Conservation (phyloP, 2,329 filamentous ascomycete genomes). For the Endoconidiophora laricicola region DNA sequence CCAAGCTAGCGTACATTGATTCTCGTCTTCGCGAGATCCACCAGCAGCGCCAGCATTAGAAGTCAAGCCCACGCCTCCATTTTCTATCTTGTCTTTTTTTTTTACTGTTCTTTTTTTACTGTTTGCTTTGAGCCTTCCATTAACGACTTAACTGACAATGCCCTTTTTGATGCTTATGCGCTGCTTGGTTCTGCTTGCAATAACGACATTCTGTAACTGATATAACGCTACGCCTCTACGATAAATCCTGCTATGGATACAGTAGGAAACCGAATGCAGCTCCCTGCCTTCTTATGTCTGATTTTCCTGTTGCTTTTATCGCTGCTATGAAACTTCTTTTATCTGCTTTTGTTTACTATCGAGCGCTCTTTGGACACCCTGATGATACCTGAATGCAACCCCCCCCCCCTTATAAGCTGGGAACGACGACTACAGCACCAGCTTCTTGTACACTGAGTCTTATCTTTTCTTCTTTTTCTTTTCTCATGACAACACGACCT, state of each 20-base stretch:
- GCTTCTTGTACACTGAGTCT: neutral
- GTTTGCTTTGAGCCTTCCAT: neutral
- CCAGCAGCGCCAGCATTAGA: conserved; percentile 30
- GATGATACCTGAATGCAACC: neutral
- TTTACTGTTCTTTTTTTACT: neutral
- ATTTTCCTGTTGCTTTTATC: conserved; percentile 1
- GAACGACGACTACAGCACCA: neutral
- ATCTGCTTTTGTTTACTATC: neutral
- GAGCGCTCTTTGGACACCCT: neutral
- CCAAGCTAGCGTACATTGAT: conserved; percentile 40
- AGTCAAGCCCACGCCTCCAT: conserved; percentile 22
- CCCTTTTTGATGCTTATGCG: too few relatives aligned
- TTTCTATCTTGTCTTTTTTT: neutral
- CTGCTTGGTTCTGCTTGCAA: too few relatives aligned
- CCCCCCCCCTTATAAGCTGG: neutral
- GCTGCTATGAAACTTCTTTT: neutral
- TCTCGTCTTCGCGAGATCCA: conserved; percentile 39
- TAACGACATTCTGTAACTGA: neutral
- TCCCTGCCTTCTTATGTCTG: neutral
- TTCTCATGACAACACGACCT: neutral
- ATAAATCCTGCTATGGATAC: too few relatives aligned
- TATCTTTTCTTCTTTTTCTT: neutral
- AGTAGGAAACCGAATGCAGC: neutral
- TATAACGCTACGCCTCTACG: too few relatives aligned
- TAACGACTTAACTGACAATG: too few relatives aligned